These are phyloP conservation scores for Epichloe hybrida DNA, from an alignment of 2,329 filamentous ascomycete genomes.

Conservation along the genomic window DNA sequence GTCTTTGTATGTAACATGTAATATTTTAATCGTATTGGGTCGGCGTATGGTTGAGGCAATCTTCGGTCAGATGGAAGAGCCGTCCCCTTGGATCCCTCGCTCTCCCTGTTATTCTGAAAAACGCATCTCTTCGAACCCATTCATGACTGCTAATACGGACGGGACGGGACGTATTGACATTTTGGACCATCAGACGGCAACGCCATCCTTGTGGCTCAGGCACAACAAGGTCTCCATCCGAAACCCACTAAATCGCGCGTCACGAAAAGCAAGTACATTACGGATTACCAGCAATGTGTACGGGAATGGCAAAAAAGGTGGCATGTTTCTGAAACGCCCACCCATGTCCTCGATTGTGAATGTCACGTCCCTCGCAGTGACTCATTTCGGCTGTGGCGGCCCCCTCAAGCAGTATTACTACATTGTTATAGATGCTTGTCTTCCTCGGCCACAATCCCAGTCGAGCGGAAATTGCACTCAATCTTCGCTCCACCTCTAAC, in stretches of 20 bases:
- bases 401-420: too few relatives aligned
- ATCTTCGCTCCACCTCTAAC: background rate
- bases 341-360: background rate
- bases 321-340: background rate
- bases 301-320: background rate
- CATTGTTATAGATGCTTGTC: too few relatives aligned
- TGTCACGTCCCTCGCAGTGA: background rate
- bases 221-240: background rate
- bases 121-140: background rate
- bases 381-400: background rate
- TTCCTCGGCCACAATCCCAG: background rate
- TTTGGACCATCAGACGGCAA: too few relatives aligned
- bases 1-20: slow-evolving; percentile 22
- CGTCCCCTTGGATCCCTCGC: background rate
- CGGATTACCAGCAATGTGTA: too few relatives aligned
- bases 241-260: background rate
- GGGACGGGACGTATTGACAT: too few relatives aligned
- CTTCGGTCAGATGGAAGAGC: too few relatives aligned
- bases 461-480: slow-evolving; percentile 4
- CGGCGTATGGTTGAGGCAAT: slow-evolving; percentile 8
- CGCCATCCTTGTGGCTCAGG: too few relatives aligned
- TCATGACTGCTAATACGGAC: background rate
- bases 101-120: too few relatives aligned
- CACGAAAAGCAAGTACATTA: too few relatives aligned
- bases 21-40: slow-evolving; percentile 30